These are phyloP conservation scores for Geotrichum armillariae DNA, from an alignment of 1,139 yeast genomes.

Conservation along the genomic window DNA sequence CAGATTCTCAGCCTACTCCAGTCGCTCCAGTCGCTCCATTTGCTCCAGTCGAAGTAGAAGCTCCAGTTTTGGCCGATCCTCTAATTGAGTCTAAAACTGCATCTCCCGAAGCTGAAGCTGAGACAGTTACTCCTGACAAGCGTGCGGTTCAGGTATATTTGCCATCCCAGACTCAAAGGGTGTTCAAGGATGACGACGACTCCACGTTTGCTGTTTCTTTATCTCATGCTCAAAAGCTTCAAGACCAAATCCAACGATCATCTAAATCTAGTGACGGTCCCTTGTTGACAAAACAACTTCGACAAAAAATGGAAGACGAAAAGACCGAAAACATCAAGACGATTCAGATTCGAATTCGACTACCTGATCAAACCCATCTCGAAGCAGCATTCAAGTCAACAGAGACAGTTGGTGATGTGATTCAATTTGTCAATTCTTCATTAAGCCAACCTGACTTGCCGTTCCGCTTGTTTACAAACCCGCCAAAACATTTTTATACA, in stretches of 20 bases:
- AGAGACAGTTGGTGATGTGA: conserved; percentile 34
- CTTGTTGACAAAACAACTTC: conserved; percentile 34
- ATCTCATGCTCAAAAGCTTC: conserved; percentile 19
- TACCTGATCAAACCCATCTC: conserved; percentile 38
- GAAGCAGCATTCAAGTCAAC: conserved; percentile 34
- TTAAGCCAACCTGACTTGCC: conserved; percentile 30
- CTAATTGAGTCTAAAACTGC: background rate
- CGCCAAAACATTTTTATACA: conserved; percentile 32
- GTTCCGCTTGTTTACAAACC: conserved; percentile 35
- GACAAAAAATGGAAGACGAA: conserved; percentile 31
- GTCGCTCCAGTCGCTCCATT: no score
- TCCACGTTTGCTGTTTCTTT: conserved; percentile 21
- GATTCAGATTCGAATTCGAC: conserved; percentile 31
- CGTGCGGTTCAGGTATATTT: conserved; percentile 29
- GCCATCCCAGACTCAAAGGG: conserved; percentile 23
- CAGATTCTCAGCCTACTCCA: no score
- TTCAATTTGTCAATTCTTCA: conserved; percentile 31
- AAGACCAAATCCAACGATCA: conserved; percentile 29
- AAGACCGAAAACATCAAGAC: conserved; percentile 26
- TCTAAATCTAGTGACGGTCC: conserved; percentile 31
- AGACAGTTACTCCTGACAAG: background rate
- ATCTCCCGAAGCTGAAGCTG: conserved; percentile 1
- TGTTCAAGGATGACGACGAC: conserved; percentile 27
- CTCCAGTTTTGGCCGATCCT: background rate
- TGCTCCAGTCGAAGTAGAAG: background rate